Conservation (phyloP, 129 eudicot genomes). For the Logfia minima region DNA sequence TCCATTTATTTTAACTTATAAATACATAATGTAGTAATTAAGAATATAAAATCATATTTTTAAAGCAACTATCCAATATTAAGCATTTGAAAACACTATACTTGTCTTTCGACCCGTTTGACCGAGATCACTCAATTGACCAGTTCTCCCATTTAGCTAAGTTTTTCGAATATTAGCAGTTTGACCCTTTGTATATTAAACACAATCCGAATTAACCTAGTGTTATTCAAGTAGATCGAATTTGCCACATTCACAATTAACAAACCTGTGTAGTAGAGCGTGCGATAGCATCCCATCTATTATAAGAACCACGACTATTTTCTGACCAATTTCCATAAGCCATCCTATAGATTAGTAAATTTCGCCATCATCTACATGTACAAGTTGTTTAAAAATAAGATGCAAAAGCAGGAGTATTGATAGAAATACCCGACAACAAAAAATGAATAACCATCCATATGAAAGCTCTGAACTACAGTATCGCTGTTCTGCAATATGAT, state of each 20-base stretch:
- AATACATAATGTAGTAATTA: not conserved
- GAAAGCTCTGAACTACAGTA: constrained; percentile 75
- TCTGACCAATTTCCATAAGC: constrained; percentile 85
- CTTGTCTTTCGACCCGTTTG: not conserved
- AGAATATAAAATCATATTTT: too few species aligned
- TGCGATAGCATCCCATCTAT: constrained; percentile 83
- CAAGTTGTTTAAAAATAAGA: not conserved
- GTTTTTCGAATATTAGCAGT: too few species aligned
- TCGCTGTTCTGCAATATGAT: constrained; percentile 80
- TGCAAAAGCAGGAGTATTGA: not conserved
- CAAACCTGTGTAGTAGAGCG: constrained; percentile 83
- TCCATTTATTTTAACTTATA: not conserved
- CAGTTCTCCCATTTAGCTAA: too few species aligned
- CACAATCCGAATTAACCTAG: not conserved
- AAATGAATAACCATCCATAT: constrained; percentile 88
- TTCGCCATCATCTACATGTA: not conserved
- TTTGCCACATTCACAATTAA: not conserved
- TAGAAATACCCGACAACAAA: constrained; percentile 80
- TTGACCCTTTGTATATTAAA: too few species aligned
- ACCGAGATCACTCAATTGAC: too few species aligned
- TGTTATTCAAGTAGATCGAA: too few species aligned
- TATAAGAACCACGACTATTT: constrained; percentile 64
- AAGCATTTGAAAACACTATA: not conserved
- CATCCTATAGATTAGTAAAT: constrained; percentile 48
- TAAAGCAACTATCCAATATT: not conserved